These are phyloP conservation scores for Yarrowia porcina DNA, from an alignment of 805 yeast species.

Conservation along the genomic window DNA sequence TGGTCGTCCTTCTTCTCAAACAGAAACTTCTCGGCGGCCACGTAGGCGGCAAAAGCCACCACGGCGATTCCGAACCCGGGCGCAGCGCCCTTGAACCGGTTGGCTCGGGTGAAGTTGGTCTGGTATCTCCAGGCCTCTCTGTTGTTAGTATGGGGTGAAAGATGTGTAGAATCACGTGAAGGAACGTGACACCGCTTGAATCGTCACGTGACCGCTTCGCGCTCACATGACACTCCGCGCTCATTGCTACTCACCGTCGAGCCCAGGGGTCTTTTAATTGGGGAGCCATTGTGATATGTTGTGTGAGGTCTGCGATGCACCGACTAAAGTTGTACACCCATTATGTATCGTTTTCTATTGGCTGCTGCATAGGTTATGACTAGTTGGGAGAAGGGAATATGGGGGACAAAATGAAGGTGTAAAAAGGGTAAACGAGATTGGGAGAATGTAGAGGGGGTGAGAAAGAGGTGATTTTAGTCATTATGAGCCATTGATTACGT, in stretches of 20 bases:
- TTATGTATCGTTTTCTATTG: conserved; percentile 18
- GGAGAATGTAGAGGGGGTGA: no score
- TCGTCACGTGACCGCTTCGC: no score
- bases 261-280: conserved; percentile 50
- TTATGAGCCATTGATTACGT: no score
- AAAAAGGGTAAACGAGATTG: no score
- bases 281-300: conserved; percentile 29
- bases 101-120: conserved; percentile 70
- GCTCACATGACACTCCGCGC: no score
- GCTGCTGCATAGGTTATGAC: conserved; percentile 20
- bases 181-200: no score
- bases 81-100: conserved; percentile 66
- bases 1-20: conserved; percentile 23
- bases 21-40: conserved; percentile 9
- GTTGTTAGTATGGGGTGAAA: conserved; percentile 26
- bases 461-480: no score
- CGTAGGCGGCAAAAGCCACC: conserved; percentile 56
- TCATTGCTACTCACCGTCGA: conserved; percentile 41
- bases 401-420: no score
- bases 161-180: no score
- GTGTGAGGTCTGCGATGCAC: conserved; percentile 8
- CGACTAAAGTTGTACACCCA: conserved; percentile 9
- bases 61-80: conserved; percentile 81
- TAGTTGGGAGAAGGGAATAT: not conserved
- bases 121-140: conserved; percentile 92